Evolutionary conservation across 805 yeast species (phyloP).

Genomic region (Priceomyces haplophilus): DNA sequence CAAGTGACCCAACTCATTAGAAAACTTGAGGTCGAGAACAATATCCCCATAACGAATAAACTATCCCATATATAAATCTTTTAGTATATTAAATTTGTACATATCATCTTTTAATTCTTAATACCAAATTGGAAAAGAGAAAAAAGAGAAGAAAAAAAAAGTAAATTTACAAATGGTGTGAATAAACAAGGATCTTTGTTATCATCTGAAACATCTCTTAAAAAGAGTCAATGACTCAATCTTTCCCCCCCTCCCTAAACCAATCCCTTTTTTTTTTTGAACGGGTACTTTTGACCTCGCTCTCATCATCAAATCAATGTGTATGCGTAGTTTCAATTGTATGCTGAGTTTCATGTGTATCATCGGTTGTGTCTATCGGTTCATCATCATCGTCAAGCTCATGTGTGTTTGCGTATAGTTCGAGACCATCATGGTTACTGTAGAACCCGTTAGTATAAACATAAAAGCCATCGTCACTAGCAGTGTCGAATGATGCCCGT

Average conservation of each 20-base stretch:
- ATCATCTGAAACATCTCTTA: too few relatives aligned
- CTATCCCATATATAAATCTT: conserved; percentile 1
- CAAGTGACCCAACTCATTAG: conserved; percentile 22
- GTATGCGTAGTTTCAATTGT: too few relatives aligned
- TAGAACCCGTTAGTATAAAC: conserved; percentile 43
- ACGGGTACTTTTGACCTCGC: too few relatives aligned
- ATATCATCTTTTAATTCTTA: background rate
- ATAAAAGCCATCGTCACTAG: conserved; percentile 43
- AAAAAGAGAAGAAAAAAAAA: background rate
- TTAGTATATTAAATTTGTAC: conserved; percentile 1
- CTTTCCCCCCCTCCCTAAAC: too few relatives aligned
- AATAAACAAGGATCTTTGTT: too few relatives aligned
- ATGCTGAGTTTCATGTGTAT: too few relatives aligned
- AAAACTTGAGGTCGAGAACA: conserved; percentile 10
- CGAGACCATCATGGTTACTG: conserved; percentile 17
- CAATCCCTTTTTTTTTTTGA: too few relatives aligned
- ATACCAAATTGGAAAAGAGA: conserved; percentile 2
- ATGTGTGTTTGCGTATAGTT: background rate
- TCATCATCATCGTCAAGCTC: background rate
- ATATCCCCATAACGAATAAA: background rate
- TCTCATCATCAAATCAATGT: too few relatives aligned
- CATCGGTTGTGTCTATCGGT: too few relatives aligned
- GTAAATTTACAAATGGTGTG: conserved; percentile 6
- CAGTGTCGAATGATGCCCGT: conserved; percentile 23
- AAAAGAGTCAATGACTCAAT: too few relatives aligned